A percentile compares a stretch with the other conserved stretches of the same genome.
phyloP scores from a whole-genome alignment of 441 rosid genomes.

The Daphne laureola region DNA sequence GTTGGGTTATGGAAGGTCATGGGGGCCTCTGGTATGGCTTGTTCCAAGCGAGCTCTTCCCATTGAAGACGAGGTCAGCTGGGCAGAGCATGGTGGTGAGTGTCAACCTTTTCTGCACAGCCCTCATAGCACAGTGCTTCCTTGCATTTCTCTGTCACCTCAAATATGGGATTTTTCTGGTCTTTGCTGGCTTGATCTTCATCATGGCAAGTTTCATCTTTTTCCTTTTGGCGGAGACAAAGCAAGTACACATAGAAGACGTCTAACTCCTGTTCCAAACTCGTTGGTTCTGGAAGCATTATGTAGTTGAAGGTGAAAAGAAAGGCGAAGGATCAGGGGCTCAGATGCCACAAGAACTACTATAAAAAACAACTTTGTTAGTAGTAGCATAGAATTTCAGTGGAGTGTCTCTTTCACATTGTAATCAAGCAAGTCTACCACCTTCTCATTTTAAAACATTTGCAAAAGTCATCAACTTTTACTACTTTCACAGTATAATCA shows the following conservation, averaged over 20 bases:
- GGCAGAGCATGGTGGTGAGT: constrained; percentile 73
- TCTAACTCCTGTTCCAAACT: constrained; percentile 59
- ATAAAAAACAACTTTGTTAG: too few species aligned
- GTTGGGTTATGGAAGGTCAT: constrained; percentile 77
- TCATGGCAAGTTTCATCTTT: constrained; percentile 61
- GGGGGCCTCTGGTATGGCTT: constrained; percentile 97
- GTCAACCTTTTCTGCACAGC: constrained; percentile 84
- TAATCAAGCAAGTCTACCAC: too few species aligned
- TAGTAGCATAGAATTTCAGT: too few species aligned
- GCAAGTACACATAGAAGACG: constrained; percentile 82
- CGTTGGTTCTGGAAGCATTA: constrained; percentile 82
- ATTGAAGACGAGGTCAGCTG: constrained; percentile 79
- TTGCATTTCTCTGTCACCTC: constrained; percentile 68
- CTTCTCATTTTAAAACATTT: too few species aligned
- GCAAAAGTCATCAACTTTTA: too few species aligned
- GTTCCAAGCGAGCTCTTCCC: constrained; percentile 86
- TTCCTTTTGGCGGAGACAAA: constrained; percentile 82
- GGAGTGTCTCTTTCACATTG: too few species aligned
- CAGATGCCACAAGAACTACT: too few species aligned
- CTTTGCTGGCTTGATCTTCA: constrained; percentile 50
- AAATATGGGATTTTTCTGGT: constrained; percentile 66
- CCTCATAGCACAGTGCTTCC: constrained; percentile 81
- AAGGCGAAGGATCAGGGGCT: too few species aligned
- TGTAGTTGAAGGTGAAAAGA: constrained; percentile 22
- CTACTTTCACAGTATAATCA: too few species aligned